Conservation (phyloP, 257 asterid genomes). For the Solanum piurae region DNA sequence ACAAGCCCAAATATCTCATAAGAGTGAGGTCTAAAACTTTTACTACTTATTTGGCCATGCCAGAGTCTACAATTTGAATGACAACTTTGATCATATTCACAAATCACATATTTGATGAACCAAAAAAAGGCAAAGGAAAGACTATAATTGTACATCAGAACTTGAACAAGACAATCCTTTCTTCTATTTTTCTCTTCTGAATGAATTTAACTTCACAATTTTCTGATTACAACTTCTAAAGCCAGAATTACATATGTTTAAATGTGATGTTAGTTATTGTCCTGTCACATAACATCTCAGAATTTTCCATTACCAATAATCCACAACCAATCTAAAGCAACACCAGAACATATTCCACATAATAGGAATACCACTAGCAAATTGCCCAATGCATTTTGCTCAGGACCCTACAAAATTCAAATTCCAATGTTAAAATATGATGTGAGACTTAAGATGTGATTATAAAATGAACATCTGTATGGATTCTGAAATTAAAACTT, state of each 20-base stretch:
- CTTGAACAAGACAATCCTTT: neutral
- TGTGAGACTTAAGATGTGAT: neutral
- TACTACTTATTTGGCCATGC: neutral
- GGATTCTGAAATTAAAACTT: neutral
- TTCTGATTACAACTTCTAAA: neutral
- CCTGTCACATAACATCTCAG: neutral
- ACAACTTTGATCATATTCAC: neutral
- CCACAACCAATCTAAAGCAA: constrained; percentile 31
- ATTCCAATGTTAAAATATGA: neutral
- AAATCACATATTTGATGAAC: neutral
- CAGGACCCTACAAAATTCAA: constrained; percentile 16
- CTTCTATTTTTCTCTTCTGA: neutral
- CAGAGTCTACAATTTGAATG: neutral
- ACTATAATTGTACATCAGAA: neutral
- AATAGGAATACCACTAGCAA: constrained; percentile 14
- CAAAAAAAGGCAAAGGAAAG: neutral
- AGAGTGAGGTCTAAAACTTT: neutral
- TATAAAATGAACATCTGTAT: neutral
- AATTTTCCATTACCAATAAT: constrained; percentile 20
- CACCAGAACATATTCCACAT: constrained; percentile 24
- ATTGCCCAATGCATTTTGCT: constrained; percentile 32
- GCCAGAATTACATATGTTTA: neutral
- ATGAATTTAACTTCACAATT: neutral
- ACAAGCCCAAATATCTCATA: neutral
- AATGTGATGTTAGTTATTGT: neutral